Conservation (phyloP, 1,284 basidiomycete genomes). For the Filobasidium uniguttulatum region DNA sequence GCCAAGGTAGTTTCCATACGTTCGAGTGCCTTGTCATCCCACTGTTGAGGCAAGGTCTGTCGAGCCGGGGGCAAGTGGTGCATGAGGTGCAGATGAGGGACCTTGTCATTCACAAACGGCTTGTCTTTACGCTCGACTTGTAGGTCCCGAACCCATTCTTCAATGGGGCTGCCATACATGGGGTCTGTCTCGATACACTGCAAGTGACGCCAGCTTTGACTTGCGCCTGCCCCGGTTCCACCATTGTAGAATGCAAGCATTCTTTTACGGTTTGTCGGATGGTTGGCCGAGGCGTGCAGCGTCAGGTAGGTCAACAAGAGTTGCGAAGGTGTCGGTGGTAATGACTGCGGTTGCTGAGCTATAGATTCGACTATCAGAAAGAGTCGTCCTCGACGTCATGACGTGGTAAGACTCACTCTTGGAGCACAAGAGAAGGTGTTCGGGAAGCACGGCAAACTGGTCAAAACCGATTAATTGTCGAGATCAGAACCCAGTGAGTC, state of each 20-base stretch:
- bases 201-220: slow-evolving; percentile 73
- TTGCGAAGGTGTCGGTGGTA: slow-evolving; percentile 62
- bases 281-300: slow-evolving; percentile 49
- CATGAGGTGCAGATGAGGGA: slow-evolving; percentile 70
- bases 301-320: slow-evolving; percentile 58
- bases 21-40: slow-evolving; percentile 31
- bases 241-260: slow-evolving; percentile 79
- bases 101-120: slow-evolving; percentile 51
- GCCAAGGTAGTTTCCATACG: slow-evolving; percentile 47
- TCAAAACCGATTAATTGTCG: not conserved
- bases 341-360: slow-evolving; percentile 46
- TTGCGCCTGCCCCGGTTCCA: slow-evolving; percentile 66
- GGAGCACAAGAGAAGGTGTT: slow-evolving; percentile 67
- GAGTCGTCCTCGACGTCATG: not conserved
- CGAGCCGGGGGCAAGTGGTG: slow-evolving; percentile 39
- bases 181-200: slow-evolving; percentile 59
- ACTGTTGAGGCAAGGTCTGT: slow-evolving; percentile 35
- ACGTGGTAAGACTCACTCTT: slow-evolving; percentile 46
- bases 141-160: slow-evolving; percentile 48
- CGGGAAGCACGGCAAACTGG: slow-evolving; percentile 57
- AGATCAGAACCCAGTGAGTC: not conserved
- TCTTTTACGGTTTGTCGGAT: slow-evolving; percentile 40
- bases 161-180: slow-evolving; percentile 56
- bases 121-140: slow-evolving; percentile 51
- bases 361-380: slow-evolving; percentile 14